phyloP scores from a whole-genome alignment of 208 protist genomes.

The Leishmania amazonensis region DNA sequence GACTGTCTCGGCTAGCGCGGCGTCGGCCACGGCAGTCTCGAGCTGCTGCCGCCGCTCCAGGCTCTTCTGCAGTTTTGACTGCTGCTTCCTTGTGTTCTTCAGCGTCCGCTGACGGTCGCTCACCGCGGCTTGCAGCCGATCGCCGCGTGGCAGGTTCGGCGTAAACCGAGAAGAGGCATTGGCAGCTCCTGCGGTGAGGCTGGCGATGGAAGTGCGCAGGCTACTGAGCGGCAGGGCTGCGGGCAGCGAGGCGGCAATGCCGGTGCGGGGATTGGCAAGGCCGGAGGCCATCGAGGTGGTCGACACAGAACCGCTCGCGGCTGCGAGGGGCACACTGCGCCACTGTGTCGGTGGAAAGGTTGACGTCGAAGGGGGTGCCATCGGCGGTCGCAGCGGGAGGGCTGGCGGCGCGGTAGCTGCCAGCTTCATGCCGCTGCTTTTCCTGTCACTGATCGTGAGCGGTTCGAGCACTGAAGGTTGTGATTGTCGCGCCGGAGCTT shows the following conservation, averaged over 20 bases:
- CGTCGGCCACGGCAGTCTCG: conserved; percentile 54
- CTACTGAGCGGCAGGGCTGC: neutral
- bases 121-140: conserved; percentile 12
- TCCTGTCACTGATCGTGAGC: conserved; percentile 2
- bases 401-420: conserved; percentile 22
- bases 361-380: neutral
- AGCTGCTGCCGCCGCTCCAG: conserved; percentile 41
- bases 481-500: neutral
- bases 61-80: conserved; percentile 31
- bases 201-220: neutral
- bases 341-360: neutral
- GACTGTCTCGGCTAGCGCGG: conserved; percentile 56
- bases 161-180: neutral
- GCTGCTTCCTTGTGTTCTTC: conserved; percentile 19
- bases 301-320: conserved; percentile 34
- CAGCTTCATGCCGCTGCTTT: conserved; percentile 9
- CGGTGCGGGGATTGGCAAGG: neutral
- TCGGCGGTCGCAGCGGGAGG: neutral
- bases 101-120: conserved; percentile 26
- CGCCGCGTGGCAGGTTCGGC: conserved; percentile 13
- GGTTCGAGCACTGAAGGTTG: conserved; percentile 25
- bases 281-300: neutral
- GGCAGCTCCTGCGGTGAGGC: neutral
- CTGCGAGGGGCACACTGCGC: conserved; percentile 8
- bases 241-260: neutral